Base-by-base conservation (phyloP, 2,329 filamentous ascomycete species). In the Didymella arachidicola region DNA sequence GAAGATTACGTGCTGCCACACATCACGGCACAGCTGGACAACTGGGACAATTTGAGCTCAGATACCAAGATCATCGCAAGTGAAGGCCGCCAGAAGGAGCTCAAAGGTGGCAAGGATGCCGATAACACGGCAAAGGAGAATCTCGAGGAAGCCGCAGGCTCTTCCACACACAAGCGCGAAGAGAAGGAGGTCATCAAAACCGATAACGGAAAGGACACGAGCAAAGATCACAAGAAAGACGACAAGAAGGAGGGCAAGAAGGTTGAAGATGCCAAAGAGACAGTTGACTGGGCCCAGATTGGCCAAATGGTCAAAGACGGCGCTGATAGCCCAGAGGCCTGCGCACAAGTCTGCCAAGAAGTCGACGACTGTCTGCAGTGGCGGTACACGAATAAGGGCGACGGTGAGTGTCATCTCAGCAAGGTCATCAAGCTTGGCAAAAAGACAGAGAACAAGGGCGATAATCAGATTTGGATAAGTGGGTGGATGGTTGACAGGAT, bases 401-500 rank as follows among this genome's bases (percentile, higher is more conserved):
- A 72, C 4, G 72, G 72, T 1, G 68, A 73, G 38, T 78, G 76
- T 50, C 66, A 72, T 49, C 61, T 75, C 0, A 70, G 75, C 19
- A 74, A 74, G 29, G 64, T 68, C 1, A 45, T 78, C 2, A 50
- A 71, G 19, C 54, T 78, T 8, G 75, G 72, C 25, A 67, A 43
- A 12, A 57, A 59, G 36, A 53, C 39, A 14, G 50, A 50, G 16
- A 65, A 60, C 38, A 58, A 51, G 16, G 64, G 63, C 10, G 63
- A 51, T 5, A 61, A 57, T 25, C 66, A 62, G 4, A 62, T 53
- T 25, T 76, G 72, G 72, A 72, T 62, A 14, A 74, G 73, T 60
- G 76, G 77, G 7, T 79, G 76, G 76, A 60, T 77, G 60, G 30
- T 73, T 7, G 73, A 77, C 0, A 63, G 74, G 22, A 66, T 78